These are phyloP conservation scores for Boeremia lycopersici DNA, from an alignment of 2,329 filamentous ascomycete genomes.

Conservation along the genomic window DNA sequence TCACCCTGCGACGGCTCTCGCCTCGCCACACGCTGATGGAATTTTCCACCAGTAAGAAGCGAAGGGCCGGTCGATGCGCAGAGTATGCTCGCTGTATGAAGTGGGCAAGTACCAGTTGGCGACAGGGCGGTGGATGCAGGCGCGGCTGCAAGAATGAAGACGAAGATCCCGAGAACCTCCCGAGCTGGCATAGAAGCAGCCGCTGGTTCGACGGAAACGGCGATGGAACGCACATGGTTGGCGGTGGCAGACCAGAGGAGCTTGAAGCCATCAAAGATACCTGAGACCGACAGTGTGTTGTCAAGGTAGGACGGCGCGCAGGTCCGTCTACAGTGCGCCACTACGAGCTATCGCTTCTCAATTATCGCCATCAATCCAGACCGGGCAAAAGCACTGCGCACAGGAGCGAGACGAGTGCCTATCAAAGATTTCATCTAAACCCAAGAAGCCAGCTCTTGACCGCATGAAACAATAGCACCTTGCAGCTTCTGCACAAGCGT, in stretches of 20 bases:
- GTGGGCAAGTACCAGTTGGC: conserved; percentile 40
- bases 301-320: neutral
- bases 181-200: conserved; percentile 43
- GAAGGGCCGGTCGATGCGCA: conserved; percentile 27
- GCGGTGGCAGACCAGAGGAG: conserved; percentile 27
- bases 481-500: neutral
- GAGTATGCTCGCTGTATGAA: conserved; percentile 45
- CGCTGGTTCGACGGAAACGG: conserved; percentile 39
- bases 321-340: neutral
- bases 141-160: conserved; percentile 43
- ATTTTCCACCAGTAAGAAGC: conserved; percentile 30
- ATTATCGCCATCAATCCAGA: neutral
- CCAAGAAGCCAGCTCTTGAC: neutral
- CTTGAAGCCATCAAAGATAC: conserved; percentile 17
- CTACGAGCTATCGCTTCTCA: neutral
- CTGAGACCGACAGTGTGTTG: neutral
- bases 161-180: conserved; percentile 38
- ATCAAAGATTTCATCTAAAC: neutral
- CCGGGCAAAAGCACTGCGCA: neutral
- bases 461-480: neutral
- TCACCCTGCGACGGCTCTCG: conserved; percentile 37
- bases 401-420: neutral
- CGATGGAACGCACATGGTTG: conserved; percentile 39
- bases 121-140: conserved; percentile 39
- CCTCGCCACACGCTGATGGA: conserved; percentile 33